Percentiles rank a stretch among this genome's conserved stretches.
These are phyloP conservation scores for Agastache rugosa DNA, from an alignment of 257 asterid species.

Conservation along the genomic window DNA sequence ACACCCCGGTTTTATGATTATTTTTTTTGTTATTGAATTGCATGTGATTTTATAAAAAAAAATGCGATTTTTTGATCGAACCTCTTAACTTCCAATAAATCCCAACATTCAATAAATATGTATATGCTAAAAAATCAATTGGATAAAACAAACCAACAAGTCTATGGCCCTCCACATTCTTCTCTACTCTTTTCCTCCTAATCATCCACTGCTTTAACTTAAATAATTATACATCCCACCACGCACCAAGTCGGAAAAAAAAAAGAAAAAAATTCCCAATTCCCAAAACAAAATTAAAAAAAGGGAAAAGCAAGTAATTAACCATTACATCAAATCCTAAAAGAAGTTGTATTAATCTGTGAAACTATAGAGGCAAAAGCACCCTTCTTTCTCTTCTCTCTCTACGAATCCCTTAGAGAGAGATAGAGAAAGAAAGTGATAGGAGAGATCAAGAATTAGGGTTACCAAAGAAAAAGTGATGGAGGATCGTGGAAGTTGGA, in stretches of 20 bases:
- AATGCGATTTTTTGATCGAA: neutral
- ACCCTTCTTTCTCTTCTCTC: conserved; percentile 38
- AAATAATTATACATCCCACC: conserved; percentile 1
- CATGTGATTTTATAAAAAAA: too few species aligned
- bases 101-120: neutral
- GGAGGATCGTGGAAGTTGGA: neutral
- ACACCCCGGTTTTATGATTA: too few species aligned
- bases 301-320: neutral
- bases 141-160: neutral
- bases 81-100: neutral
- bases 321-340: neutral
- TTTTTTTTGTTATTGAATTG: too few species aligned
- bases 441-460: neutral
- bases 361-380: conserved; percentile 2
- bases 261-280: neutral
- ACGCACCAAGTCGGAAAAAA: neutral
- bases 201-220: conserved; percentile 23
- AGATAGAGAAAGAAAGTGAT: conserved; percentile 16
- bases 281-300: neutral
- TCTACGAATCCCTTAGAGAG: conserved; percentile 21
- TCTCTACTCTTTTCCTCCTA: conserved; percentile 35
- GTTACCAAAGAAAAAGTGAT: neutral
- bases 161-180: conserved; percentile 35
- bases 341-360: neutral
- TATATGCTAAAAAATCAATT: neutral